Conservation (phyloP, 306 rosid genomes). For the Lithocarpus polystachyus region DNA sequence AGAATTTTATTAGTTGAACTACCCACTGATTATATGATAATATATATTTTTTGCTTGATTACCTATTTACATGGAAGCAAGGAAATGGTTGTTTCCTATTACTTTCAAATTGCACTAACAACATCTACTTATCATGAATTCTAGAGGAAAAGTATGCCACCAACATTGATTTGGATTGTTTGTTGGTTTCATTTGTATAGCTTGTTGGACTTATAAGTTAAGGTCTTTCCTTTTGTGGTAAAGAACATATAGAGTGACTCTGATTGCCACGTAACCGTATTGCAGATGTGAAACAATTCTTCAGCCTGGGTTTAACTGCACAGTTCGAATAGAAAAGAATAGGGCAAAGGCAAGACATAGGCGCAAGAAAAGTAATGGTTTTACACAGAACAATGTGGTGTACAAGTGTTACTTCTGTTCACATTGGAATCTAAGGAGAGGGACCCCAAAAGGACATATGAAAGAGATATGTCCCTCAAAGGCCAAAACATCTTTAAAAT, state of each 20-base stretch:
- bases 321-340: slow-evolving; percentile 50
- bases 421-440: slow-evolving; percentile 55
- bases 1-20: background rate
- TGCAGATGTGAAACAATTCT: slow-evolving; percentile 77
- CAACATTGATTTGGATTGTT: background rate
- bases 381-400: slow-evolving; percentile 52
- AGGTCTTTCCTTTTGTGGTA: background rate
- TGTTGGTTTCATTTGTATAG: background rate
- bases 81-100: background rate
- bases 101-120: background rate
- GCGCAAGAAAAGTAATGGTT: background rate
- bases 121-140: background rate
- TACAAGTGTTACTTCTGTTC: slow-evolving; percentile 69
- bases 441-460: slow-evolving; percentile 53
- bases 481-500: slow-evolving; percentile 23
- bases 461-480: slow-evolving; percentile 42
- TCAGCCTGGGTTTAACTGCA: background rate
- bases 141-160: background rate
- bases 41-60: background rate
- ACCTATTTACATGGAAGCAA: background rate
- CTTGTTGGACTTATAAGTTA: background rate
- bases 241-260: background rate
- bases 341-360: slow-evolving; percentile 23
- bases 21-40: background rate
- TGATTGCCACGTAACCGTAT: slow-evolving; percentile 12